These are phyloP conservation scores for Magnaporthiopsis rhizophila DNA, from an alignment of 2,329 filamentous ascomycete genomes.

Conservation along the genomic window DNA sequence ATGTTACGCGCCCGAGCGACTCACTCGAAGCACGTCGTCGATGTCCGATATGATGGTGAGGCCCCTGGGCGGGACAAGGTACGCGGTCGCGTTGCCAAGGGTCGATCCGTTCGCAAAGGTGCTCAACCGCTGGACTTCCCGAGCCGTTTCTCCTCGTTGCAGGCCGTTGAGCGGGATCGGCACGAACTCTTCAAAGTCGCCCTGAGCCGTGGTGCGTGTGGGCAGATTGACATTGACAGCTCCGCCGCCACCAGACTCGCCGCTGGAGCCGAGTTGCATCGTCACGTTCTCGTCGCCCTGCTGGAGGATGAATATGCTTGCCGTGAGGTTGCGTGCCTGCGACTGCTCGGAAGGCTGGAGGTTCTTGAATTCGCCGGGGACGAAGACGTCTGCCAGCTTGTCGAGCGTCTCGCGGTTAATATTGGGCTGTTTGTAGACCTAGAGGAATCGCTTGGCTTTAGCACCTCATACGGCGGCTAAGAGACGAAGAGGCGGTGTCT, in stretches of 20 bases:
- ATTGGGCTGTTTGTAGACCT: conserved; percentile 66
- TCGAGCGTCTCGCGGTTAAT: conserved; percentile 58
- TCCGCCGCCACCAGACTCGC: conserved; percentile 45
- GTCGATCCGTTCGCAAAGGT: conserved; percentile 57
- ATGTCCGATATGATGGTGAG: conserved; percentile 70
- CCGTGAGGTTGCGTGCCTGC: conserved; percentile 66
- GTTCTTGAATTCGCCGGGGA: conserved; percentile 54
- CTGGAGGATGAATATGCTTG: conserved; percentile 67
- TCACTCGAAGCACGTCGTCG: conserved; percentile 68
- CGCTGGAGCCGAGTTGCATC: conserved; percentile 34
- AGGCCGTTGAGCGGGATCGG: conserved; percentile 44
- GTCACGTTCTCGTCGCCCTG: conserved; percentile 56
- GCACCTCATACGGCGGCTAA: too few relatives aligned
- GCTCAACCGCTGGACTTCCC: conserved; percentile 58
- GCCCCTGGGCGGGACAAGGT: conserved; percentile 62
- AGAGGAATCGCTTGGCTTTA: background rate
- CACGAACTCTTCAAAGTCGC: conserved; percentile 58
- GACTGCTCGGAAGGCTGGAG: conserved; percentile 51
- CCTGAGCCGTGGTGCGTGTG: conserved; percentile 6
- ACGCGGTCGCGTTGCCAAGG: conserved; percentile 67
- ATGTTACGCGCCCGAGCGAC: too few relatives aligned
- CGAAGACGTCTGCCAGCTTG: conserved; percentile 60
- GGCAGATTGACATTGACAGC: conserved; percentile 25
- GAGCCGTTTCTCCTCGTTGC: conserved; percentile 55
- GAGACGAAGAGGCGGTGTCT: background rate